Percentiles rank a stretch among this genome's conserved stretches.
phyloP scores from a whole-genome alignment of 768 basidiomycete species.

The Mycena kentingensis region DNA sequence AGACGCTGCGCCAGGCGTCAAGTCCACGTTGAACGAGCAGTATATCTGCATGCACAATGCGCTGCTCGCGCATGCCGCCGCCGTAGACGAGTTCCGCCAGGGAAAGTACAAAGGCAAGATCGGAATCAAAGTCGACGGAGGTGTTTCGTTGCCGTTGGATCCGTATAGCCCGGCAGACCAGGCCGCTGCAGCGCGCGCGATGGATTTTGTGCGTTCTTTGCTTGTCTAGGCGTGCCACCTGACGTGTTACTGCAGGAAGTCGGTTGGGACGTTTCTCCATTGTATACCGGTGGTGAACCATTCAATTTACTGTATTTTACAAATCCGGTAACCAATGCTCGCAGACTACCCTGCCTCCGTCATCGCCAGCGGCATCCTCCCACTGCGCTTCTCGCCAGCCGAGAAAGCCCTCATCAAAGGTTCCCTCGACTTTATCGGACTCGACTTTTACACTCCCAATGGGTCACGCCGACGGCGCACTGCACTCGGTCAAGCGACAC shows the following conservation, averaged over 20 bases:
- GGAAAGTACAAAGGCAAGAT: constrained; percentile 23
- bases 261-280: constrained; percentile 20
- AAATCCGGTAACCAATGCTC: too few species aligned
- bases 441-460: constrained; percentile 25
- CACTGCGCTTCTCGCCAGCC: constrained; percentile 10
- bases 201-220: constrained; percentile 21
- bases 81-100: constrained; percentile 21
- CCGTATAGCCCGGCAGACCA: constrained; percentile 14
- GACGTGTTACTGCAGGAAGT: constrained; percentile 13
- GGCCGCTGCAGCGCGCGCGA: constrained; percentile 19
- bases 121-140: constrained; percentile 22
- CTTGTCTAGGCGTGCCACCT: not conserved
- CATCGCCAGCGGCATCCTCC: constrained; percentile 17
- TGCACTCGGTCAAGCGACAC: constrained; percentile 12
- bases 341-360: constrained; percentile 20
- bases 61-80: constrained; percentile 20
- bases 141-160: constrained; percentile 17
- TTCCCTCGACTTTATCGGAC: constrained; percentile 23
- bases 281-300: constrained; percentile 24
- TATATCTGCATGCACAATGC: constrained; percentile 23
- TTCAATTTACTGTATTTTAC: too few species aligned
- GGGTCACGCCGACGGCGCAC: constrained; percentile 17
- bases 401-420: constrained; percentile 20
- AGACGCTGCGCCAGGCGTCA: constrained; percentile 15
- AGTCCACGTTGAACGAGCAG: constrained; percentile 9